A percentile compares a stretch with the other conserved stretches of the same genome.
phyloP scores from a whole-genome alignment of 2,329 filamentous ascomycete species.

The Xylaria polymorpha region DNA sequence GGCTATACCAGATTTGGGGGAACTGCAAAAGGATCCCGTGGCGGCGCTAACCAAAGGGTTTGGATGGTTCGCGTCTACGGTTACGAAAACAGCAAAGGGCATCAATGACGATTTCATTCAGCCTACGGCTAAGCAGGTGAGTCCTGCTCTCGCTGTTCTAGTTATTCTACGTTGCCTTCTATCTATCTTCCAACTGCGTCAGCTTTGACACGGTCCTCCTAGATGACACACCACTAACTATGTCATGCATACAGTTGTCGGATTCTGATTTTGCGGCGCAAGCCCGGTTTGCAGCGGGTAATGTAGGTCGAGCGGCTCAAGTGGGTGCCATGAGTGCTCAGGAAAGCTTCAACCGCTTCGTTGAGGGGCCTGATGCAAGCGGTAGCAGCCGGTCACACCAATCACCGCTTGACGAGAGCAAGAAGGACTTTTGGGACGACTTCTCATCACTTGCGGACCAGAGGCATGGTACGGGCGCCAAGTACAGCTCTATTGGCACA shows the following conservation, averaged over 20 bases:
- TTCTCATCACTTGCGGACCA: slow-evolving; percentile 79
- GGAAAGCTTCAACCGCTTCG: slow-evolving; percentile 85
- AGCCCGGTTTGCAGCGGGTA: slow-evolving; percentile 71
- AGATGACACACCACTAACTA: slow-evolving; percentile 17
- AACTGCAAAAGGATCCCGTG: slow-evolving; percentile 91
- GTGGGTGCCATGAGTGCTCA: slow-evolving; percentile 79
- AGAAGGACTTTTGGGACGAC: slow-evolving; percentile 91
- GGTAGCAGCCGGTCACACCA: slow-evolving; percentile 48
- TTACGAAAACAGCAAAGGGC: slow-evolving; percentile 89
- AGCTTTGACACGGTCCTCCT: neutral
- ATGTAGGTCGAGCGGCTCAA: slow-evolving; percentile 74
- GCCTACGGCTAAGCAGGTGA: slow-evolving; percentile 88
- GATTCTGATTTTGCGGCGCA: slow-evolving; percentile 81
- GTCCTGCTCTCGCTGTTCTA: slow-evolving; percentile 47
- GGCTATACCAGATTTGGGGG: slow-evolving; percentile 76
- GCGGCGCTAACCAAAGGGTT: slow-evolving; percentile 91
- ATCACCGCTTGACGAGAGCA: slow-evolving; percentile 67
- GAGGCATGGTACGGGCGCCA: slow-evolving; percentile 53
- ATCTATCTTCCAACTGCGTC: neutral
- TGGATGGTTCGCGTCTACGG: slow-evolving; percentile 90
- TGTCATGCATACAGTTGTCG: slow-evolving; percentile 68
- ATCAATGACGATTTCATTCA: slow-evolving; percentile 93
- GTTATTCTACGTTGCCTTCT: neutral
- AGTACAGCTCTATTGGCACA: slow-evolving; percentile 66
- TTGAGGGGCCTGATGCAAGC: slow-evolving; percentile 73